Conservation (phyloP, 1,139 yeast species). For the Debaryomyces subglobosus region DNA sequence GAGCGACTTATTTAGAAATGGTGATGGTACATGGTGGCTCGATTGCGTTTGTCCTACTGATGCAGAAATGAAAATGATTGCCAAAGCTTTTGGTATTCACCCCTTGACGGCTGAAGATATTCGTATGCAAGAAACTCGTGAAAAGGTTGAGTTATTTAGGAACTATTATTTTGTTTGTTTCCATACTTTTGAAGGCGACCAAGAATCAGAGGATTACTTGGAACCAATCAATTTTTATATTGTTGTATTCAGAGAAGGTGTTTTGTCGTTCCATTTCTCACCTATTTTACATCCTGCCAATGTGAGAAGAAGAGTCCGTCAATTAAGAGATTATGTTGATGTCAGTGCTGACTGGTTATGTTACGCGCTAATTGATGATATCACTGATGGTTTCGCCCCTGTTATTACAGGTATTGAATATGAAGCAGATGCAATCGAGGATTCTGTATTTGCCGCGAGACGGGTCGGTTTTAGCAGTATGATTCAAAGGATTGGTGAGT, state of each 20-base stretch:
- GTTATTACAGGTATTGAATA: constrained; percentile 83
- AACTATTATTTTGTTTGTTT: constrained; percentile 80
- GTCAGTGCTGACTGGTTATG: constrained; percentile 94
- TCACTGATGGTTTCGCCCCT: constrained; percentile 92
- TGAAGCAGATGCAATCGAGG: constrained; percentile 93
- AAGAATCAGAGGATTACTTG: constrained; percentile 76
- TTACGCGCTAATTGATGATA: constrained; percentile 91
- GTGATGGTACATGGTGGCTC: constrained; percentile 77
- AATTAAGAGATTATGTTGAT: constrained; percentile 81
- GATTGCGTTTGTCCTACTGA: constrained; percentile 74
- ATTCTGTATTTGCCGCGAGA: constrained; percentile 52
- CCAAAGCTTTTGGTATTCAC: constrained; percentile 77
- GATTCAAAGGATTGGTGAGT: constrained; percentile 83
- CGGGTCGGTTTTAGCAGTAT: constrained; percentile 64
- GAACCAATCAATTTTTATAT: constrained; percentile 89
- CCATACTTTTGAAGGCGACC: constrained; percentile 78
- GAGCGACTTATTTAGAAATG: constrained; percentile 61
- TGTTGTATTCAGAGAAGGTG: constrained; percentile 84
- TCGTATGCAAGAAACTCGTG: constrained; percentile 83
- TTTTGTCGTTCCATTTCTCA: constrained; percentile 81
- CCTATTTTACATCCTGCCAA: constrained; percentile 83
- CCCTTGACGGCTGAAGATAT: constrained; percentile 87
- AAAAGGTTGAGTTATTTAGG: constrained; percentile 77
- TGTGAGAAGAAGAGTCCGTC: constrained; percentile 90
- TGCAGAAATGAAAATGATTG: constrained; percentile 64